A percentile compares a stretch with the other conserved stretches of the same genome.
phyloP scores from a whole-genome alignment of 139 green algal genomes.

The Raphidocelis subcapitata region DNA sequence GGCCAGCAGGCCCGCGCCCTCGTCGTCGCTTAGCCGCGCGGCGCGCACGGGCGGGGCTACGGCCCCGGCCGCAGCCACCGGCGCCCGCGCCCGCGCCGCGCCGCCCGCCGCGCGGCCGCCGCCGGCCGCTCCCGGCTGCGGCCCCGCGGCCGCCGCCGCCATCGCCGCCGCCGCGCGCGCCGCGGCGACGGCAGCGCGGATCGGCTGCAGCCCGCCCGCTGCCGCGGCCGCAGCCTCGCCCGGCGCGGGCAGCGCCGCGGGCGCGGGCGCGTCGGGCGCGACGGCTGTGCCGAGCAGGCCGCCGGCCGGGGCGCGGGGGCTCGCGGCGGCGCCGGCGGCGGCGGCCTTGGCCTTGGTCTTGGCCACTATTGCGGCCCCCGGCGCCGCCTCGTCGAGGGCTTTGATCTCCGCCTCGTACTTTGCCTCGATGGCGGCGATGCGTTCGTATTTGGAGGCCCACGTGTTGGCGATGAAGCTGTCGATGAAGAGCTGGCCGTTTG shows the following conservation, averaged over 20 bases:
- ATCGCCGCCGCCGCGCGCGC: neutral
- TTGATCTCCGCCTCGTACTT: slow-evolving; percentile 42
- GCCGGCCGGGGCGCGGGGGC: too few relatives aligned
- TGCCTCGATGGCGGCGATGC: slow-evolving; percentile 29
- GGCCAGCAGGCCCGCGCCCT: slow-evolving; percentile 5
- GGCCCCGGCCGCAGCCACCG: neutral
- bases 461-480: slow-evolving; percentile 58
- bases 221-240: too few relatives aligned
- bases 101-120: neutral
- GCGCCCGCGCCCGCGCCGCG: neutral
- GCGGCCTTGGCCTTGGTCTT: too few relatives aligned
- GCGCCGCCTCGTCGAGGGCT: slow-evolving; percentile 3
- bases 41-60: neutral
- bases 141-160: neutral
- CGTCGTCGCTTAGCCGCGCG: neutral
- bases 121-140: neutral
- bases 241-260: too few relatives aligned
- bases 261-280: too few relatives aligned
- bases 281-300: too few relatives aligned
- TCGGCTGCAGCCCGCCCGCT: too few relatives aligned
- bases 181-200: too few relatives aligned
- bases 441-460: slow-evolving; percentile 56
- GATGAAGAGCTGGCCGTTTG: slow-evolving; percentile 57
- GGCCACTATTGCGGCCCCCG: too few relatives aligned
- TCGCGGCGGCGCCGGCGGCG: too few relatives aligned